phyloP scores from a whole-genome alignment of 2,329 filamentous ascomycete species.

The Sphaerulina musiva region DNA sequence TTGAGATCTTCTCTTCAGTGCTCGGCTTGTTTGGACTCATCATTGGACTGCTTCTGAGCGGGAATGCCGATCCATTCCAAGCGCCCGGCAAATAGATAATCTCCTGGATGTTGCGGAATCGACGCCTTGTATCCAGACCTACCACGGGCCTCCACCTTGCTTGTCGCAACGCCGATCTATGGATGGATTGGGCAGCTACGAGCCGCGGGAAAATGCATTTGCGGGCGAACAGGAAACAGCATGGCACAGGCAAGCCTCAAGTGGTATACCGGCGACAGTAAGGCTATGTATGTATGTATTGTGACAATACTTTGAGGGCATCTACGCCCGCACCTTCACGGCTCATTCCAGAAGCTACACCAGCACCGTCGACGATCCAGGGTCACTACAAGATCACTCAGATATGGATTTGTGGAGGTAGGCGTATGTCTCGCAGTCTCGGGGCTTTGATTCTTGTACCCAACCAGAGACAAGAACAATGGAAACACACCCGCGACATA shows the following conservation, averaged over 20 bases:
- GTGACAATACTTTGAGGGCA: slow-evolving; percentile 2
- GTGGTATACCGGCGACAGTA: slow-evolving; percentile 1
- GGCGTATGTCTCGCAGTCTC: too few relatives aligned
- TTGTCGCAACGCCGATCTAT: too few relatives aligned
- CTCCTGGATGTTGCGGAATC: background rate
- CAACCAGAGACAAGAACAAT: too few relatives aligned
- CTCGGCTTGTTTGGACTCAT: slow-evolving; percentile 94
- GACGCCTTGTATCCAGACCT: background rate
- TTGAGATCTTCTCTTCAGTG: slow-evolving; percentile 98
- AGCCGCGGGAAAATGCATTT: background rate
- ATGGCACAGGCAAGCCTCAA: background rate
- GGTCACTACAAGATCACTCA: too few relatives aligned
- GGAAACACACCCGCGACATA: too few relatives aligned
- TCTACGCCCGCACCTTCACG: background rate
- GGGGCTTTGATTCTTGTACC: too few relatives aligned
- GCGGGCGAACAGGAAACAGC: slow-evolving; percentile 1
- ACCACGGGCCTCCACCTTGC: too few relatives aligned
- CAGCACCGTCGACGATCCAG: too few relatives aligned
- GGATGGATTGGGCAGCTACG: too few relatives aligned
- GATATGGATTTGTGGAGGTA: too few relatives aligned
- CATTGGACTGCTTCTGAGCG: slow-evolving; percentile 79
- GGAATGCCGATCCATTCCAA: slow-evolving; percentile 71
- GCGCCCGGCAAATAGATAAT: slow-evolving; percentile 14
- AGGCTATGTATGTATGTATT: slow-evolving; percentile 10
- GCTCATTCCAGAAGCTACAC: too few relatives aligned